Conservation (phyloP, 169 alveolate genomes). For the Eimeria brunetti region DNA sequence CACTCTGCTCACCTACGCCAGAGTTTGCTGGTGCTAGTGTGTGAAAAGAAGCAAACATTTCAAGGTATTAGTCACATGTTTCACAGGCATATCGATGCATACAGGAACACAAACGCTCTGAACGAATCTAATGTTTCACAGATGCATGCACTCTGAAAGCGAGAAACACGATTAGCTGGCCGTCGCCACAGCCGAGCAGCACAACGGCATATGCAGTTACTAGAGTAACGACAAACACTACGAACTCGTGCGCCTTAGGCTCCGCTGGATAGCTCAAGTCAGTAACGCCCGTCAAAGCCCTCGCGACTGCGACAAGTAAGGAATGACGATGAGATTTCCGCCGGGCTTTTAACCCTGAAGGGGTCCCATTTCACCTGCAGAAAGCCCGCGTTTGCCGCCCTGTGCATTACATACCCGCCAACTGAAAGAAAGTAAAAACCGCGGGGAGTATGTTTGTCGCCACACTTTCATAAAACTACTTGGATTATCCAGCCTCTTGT, state of each 20-base stretch:
- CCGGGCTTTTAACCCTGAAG: neutral
- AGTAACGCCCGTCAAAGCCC: slow-evolving; percentile 12
- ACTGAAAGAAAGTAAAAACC: neutral
- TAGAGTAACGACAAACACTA: neutral
- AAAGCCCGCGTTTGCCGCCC: slow-evolving; percentile 8
- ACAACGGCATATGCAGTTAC: neutral
- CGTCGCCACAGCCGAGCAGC: neutral
- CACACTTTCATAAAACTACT: slow-evolving; percentile 9
- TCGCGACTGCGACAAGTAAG: slow-evolving; percentile 16
- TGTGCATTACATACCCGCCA: neutral
- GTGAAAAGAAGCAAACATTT: neutral
- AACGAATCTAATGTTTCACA: neutral
- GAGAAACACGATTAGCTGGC: neutral
- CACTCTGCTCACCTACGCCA: neutral
- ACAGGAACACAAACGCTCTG: neutral
- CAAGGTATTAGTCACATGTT: neutral
- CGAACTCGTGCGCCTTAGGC: neutral
- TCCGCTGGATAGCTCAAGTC: neutral
- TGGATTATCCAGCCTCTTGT: neutral
- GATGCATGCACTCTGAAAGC: neutral
- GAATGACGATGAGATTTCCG: neutral
- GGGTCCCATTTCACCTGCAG: slow-evolving; percentile 12
- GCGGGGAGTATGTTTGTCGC: neutral
- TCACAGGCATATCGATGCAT: neutral
- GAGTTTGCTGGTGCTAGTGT: neutral